Conservation (phyloP, 306 rosid genomes). For the Cajanus cajan region DNA sequence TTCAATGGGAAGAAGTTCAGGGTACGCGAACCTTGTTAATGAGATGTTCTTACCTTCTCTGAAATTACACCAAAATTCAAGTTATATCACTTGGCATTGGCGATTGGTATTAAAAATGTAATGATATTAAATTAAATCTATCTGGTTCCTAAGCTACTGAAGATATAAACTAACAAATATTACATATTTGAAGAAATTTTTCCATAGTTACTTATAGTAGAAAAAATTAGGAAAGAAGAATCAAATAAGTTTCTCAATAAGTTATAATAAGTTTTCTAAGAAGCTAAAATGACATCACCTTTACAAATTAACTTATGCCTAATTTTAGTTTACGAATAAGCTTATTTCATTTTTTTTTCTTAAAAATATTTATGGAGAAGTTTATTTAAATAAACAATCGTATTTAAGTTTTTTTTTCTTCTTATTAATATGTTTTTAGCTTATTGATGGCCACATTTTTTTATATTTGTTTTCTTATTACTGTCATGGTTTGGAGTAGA, state of each 20-base stretch:
- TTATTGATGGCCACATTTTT: background rate
- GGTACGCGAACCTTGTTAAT: conserved; percentile 44
- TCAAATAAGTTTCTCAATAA: no score
- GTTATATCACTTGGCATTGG: background rate
- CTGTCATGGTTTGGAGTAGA: background rate
- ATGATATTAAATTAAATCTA: background rate
- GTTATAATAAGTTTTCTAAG: no score
- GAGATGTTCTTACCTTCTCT: background rate
- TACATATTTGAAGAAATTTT: no score
- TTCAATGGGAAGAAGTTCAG: conserved; percentile 84
- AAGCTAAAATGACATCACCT: no score
- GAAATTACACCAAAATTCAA: background rate
- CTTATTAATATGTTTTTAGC: background rate
- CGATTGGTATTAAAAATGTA: background rate
- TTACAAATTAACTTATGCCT: no score
- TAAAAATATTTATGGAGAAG: no score
- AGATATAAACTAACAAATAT: background rate
- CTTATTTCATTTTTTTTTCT: no score
- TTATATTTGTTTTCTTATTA: background rate
- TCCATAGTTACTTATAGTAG: no score
- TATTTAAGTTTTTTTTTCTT: background rate
- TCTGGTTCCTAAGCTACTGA: background rate
- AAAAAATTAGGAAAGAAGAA: no score
- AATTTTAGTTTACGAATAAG: no score
- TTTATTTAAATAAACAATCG: no score